Base-by-base conservation (phyloP, 176 grass and related monocot genomes). In the Eleusine indica region DNA sequence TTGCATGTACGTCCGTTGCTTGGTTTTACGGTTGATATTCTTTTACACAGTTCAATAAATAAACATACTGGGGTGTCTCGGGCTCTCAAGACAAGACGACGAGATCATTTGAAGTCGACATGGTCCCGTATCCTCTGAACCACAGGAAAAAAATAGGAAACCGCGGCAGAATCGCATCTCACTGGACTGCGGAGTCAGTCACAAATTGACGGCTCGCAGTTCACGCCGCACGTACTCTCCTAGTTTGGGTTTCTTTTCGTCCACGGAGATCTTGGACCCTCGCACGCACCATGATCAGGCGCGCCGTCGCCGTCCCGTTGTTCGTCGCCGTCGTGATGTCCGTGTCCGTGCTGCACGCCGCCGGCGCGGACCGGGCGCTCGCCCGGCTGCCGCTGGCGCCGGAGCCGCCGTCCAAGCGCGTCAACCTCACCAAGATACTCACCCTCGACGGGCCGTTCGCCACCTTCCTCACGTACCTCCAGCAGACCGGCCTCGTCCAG, bases 381-480 rank as follows among this genome's bases (percentile, higher is more conserved):
- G 82, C 28, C 22, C 15, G 0, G 7, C 5, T 48, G 47, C 61
- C 76, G 0, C 60, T 22, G 46, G 57, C 57, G 11, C 12, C 35
- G 17, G 4, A 29, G 60, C 47, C 4, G 70, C 8, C 25, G 16
- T 15, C 6, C 4, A 73, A 17, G 57, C 28, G 47, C 25, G 38
- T 39, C 66, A 82, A 82, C 83, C 88, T 90, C 58, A 86, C 88
- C 15, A 58, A 71, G 57, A 71, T 86, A 6, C 79, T 90, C 7
- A 49, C 57, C 38, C 14, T 71, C 5, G 57, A 82, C 9, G 38
- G 78, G 4, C 88, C 78, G 3, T 90, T 82, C 79, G 47, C 43
- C 66, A 73, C 88, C n/a, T 86, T 90, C 88, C n/a, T 90, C 29
- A 58, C 35, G 38, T 82, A 90, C 67, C 78, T 90, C n/a, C 46